Evolutionary conservation across 768 basidiomycete genomes (phyloP), one percentile per base, ranked within the genome.

Genomic region (Auriscalpium orientale): DNA sequence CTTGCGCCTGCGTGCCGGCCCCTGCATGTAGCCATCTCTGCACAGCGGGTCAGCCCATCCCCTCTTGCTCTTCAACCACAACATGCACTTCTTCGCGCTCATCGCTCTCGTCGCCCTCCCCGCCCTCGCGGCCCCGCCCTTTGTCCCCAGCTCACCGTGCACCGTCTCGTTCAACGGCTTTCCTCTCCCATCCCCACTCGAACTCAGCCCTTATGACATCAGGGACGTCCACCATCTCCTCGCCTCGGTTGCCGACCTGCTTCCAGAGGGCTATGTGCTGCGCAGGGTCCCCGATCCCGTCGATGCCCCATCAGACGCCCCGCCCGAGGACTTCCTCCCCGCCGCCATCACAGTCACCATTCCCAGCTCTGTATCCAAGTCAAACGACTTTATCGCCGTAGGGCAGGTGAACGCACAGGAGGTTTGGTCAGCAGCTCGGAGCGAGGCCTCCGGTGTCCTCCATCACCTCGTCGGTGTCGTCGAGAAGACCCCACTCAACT

Each of bases 281-380:
- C 22, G 34, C 53, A 44, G 53, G 34, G 21, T 20, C 37, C n/a
- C 18, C 18, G 50, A 36, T 43, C 28, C 18, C 22, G 8, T 51
- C n/a, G n/a, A 51, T 20, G 15, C 20, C 18, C 7, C 15, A 11
- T 7, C 22, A 10, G 51, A 54, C 20, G 13, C 22, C n/a, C 10
- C 44, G 7, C 43, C 13, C 1, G 10, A 54, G 10, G 45, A 35
- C 12, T 36, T 54, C 53, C 20, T 54, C 18, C 53, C 53, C 44
- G 53, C 53, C 46, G 53, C 53, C 33, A 33, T 54, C 45, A 54
- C 53, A 22, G 53, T 54, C 16, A 54, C 53, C n/a, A 22, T 54
- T 11, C 53, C 53, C 10, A 54, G 45, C 46, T 54, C 53, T 8
- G 20, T 38, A 8, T 16, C 16, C 46, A 33, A 34, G 18, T 20